Conservation (phyloP, 805 yeast genomes). For the Priceomyces carsonii region DNA sequence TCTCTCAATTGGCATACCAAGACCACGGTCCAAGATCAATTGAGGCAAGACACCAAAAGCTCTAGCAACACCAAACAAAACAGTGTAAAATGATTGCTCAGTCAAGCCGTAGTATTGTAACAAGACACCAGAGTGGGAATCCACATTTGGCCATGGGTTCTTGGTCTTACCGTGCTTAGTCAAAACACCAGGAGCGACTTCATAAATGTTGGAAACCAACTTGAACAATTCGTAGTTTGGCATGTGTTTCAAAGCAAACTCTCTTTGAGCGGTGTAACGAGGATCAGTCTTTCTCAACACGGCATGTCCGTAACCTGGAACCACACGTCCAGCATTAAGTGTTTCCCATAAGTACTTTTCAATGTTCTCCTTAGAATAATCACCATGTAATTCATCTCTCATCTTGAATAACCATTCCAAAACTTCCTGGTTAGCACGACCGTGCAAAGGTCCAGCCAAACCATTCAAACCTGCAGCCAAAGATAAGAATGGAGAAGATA, state of each 20-base stretch:
- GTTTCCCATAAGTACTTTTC: slow-evolving; percentile 70
- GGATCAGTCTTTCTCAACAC: slow-evolving; percentile 84
- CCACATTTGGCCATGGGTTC: slow-evolving; percentile 86
- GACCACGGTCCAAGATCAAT: slow-evolving; percentile 74
- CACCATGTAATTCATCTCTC: slow-evolving; percentile 66
- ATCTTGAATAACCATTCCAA: slow-evolving; percentile 69
- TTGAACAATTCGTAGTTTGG: slow-evolving; percentile 63
- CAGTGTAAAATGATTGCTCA: slow-evolving; percentile 75
- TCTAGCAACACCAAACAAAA: slow-evolving; percentile 79
- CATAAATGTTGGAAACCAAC: slow-evolving; percentile 64
- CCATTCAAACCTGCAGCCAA: slow-evolving; percentile 81
- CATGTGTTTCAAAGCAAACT: slow-evolving; percentile 64
- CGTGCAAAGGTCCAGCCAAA: slow-evolving; percentile 85
- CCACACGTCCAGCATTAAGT: slow-evolving; percentile 71
- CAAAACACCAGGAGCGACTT: slow-evolving; percentile 74
- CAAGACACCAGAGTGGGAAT: slow-evolving; percentile 75
- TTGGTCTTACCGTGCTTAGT: slow-evolving; percentile 80
- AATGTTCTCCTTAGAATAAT: slow-evolving; percentile 51
- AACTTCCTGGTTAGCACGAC: slow-evolving; percentile 84
- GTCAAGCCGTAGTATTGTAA: slow-evolving; percentile 79
- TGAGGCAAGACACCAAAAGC: slow-evolving; percentile 79
- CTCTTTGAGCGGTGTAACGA: slow-evolving; percentile 71
- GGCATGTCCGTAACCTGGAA: slow-evolving; percentile 90
- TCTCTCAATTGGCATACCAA: slow-evolving; percentile 80
- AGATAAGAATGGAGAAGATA: slow-evolving; percentile 73